Evolutionary conservation across 768 basidiomycete species (phyloP).

Genomic region (Boletus patriciae): DNA sequence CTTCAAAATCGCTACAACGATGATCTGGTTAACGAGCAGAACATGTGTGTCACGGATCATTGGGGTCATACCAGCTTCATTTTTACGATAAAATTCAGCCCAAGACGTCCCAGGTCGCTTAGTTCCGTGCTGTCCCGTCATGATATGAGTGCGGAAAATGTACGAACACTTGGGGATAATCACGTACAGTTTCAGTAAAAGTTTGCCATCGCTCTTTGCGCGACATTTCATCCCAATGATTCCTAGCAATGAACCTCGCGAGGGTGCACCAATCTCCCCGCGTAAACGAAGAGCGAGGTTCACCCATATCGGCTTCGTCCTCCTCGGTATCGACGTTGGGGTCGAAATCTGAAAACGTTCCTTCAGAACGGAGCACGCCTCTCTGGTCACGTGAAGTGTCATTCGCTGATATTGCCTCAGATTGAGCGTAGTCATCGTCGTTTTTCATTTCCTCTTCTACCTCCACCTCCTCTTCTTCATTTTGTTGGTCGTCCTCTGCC

Average conservation of each 20-base stretch:
- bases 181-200: slow-evolving; percentile 51
- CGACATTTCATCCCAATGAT: slow-evolving; percentile 44
- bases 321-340: slow-evolving; percentile 26
- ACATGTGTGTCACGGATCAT: background rate
- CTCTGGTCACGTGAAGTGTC: slow-evolving; percentile 16
- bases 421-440: slow-evolving; percentile 22
- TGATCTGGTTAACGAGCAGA: slow-evolving; percentile 6
- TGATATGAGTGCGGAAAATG: background rate
- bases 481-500: slow-evolving; percentile 36
- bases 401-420: slow-evolving; percentile 23
- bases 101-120: slow-evolving; percentile 54
- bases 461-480: slow-evolving; percentile 34
- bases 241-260: slow-evolving; percentile 57
- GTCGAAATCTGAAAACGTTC: slow-evolving; percentile 19
- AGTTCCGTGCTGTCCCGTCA: slow-evolving; percentile 45
- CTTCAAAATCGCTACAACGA: slow-evolving; percentile 22
- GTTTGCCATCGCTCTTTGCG: slow-evolving; percentile 54
- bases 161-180: background rate
- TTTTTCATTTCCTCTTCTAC: slow-evolving; percentile 27
- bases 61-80: slow-evolving; percentile 46
- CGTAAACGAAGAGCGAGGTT: slow-evolving; percentile 47
- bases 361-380: slow-evolving; percentile 23
- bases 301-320: slow-evolving; percentile 49
- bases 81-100: slow-evolving; percentile 57
- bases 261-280: slow-evolving; percentile 63